These are phyloP conservation scores for Chlorella vulgaris DNA, from an alignment of 139 green algal genomes.

Conservation along the genomic window DNA sequence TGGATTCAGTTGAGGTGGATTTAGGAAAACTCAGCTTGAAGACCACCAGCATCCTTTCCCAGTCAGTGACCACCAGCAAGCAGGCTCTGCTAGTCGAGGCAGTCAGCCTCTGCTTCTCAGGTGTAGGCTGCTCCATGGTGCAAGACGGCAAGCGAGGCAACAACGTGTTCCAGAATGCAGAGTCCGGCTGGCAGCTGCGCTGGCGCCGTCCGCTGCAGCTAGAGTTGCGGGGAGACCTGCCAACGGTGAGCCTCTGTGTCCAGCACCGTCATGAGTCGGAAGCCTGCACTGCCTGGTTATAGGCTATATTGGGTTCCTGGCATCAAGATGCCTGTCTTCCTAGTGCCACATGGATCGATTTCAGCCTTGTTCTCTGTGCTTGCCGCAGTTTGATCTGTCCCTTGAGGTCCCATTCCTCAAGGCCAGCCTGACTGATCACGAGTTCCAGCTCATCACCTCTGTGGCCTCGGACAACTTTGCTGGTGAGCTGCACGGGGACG, in stretches of 20 bases:
- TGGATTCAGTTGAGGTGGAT: constrained; percentile 69
- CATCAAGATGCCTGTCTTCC: neutral
- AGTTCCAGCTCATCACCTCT: constrained; percentile 77
- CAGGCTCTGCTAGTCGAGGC: constrained; percentile 46
- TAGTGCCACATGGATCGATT: too few species aligned
- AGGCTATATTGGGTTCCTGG: neutral
- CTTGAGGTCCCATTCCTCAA: constrained; percentile 66
- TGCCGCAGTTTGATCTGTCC: constrained; percentile 49
- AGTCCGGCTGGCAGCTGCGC: constrained; percentile 38
- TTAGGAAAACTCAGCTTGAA: constrained; percentile 71
- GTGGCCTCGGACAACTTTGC: constrained; percentile 73
- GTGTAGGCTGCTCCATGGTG: constrained; percentile 46
- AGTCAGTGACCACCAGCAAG: constrained; percentile 6
- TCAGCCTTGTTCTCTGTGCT: neutral
- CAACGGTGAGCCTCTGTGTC: constrained; percentile 14
- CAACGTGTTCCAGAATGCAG: constrained; percentile 68
- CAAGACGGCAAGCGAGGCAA: constrained; percentile 33
- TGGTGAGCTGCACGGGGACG: neutral
- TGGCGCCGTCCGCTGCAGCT: constrained; percentile 41
- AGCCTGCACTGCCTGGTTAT: neutral
- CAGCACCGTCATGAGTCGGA: neutral
- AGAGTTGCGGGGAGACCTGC: constrained; percentile 3
- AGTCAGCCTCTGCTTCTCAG: constrained; percentile 52
- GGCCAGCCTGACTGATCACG: constrained; percentile 61
- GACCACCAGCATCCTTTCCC: constrained; percentile 55